Evolutionary conservation across 1,284 basidiomycete genomes (phyloP).

Genomic region (Naganishia sp.): DNA sequence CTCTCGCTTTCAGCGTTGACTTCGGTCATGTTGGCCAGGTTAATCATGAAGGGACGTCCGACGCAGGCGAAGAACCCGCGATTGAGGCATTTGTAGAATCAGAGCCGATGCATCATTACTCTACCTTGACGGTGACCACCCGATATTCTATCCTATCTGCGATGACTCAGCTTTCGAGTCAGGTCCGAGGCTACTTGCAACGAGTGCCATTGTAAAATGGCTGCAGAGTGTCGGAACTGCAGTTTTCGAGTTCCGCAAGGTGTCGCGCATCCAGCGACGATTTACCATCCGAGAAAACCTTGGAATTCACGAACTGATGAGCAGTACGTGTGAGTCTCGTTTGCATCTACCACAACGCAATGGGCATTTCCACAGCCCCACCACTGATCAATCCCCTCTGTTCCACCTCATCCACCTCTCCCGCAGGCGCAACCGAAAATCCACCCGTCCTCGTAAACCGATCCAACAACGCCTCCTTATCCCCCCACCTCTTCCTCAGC

Average conservation of each 20-base stretch:
- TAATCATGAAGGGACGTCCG: slow-evolving; percentile 40
- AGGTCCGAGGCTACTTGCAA: too few relatives aligned
- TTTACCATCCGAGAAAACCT: too few relatives aligned
- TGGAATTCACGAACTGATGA: too few relatives aligned
- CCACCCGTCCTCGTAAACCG: slow-evolving; percentile 54
- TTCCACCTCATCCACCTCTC: slow-evolving; percentile 14
- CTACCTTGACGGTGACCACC: too few relatives aligned
- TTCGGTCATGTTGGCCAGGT: slow-evolving; percentile 53
- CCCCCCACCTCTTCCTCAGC: slow-evolving; percentile 75
- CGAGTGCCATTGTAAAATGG: too few relatives aligned
- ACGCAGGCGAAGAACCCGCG: slow-evolving; percentile 26
- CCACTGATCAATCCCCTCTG: not conserved
- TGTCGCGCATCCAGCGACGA: too few relatives aligned
- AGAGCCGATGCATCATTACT: not conserved
- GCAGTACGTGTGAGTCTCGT: too few relatives aligned
- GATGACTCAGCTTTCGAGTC: too few relatives aligned
- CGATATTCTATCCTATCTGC: too few relatives aligned
- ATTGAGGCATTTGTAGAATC: slow-evolving; percentile 17
- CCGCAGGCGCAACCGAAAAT: not conserved
- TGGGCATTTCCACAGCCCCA: not conserved
- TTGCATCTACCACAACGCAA: slow-evolving; percentile 5
- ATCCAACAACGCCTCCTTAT: slow-evolving; percentile 77
- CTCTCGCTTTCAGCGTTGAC: slow-evolving; percentile 56
- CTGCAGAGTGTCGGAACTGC: too few relatives aligned
- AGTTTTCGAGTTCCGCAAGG: too few relatives aligned